These are phyloP conservation scores for Cucumis sativus DNA, from an alignment of 306 rosid genomes.

Conservation along the genomic window DNA sequence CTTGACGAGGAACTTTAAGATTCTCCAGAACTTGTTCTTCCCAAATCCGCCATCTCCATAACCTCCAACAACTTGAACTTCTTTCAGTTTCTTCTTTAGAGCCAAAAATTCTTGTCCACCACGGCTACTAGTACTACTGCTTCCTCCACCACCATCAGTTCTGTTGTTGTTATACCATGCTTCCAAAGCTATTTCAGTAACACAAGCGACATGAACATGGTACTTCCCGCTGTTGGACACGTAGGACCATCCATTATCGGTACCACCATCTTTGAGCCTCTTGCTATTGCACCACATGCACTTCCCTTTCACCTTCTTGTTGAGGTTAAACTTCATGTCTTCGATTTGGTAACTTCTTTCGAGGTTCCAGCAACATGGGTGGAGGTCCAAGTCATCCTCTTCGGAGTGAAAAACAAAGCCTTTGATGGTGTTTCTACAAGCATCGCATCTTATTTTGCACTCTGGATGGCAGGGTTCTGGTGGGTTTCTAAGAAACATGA, in stretches of 20 bases:
- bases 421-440: neutral
- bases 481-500: neutral
- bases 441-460: neutral
- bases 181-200: neutral
- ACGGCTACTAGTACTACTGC: neutral
- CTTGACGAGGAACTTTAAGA: neutral
- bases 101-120: neutral
- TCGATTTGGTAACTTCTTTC: neutral
- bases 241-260: slow-evolving; percentile 6
- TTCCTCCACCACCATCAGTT: neutral
- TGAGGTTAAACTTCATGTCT: neutral
- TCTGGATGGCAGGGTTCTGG: neutral
- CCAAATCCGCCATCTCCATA: neutral
- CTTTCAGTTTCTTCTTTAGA: neutral
- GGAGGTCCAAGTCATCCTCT: neutral
- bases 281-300: slow-evolving; percentile 7
- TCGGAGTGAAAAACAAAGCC: neutral
- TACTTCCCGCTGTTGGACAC: neutral
- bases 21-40: neutral
- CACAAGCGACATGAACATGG: slow-evolving; percentile 13
- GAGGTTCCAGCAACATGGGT: neutral
- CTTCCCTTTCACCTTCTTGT: neutral
- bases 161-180: neutral
- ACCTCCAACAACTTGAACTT: neutral
- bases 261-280: neutral